Evolutionary conservation across 495 filamentous ascomycete species (phyloP).

Genomic region (Penicillium pulvis): DNA sequence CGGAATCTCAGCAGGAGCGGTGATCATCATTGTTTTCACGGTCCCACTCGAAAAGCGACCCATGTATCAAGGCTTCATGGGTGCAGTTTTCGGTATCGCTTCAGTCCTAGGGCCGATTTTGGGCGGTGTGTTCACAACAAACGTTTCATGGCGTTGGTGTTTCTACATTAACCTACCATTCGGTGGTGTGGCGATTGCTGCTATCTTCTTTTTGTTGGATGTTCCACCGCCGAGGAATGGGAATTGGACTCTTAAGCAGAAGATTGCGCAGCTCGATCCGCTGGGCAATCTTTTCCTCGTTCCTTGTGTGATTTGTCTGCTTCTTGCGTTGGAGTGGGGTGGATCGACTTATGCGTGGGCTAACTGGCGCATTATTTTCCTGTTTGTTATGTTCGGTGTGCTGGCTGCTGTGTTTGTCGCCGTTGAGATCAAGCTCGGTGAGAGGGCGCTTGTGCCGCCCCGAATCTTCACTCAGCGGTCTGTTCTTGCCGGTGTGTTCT

Average conservation of each 20-base stretch:
- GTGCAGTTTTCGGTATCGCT: constrained; percentile 54
- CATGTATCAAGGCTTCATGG: constrained; percentile 47
- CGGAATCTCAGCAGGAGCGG: constrained; percentile 46
- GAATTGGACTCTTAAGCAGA: constrained; percentile 31
- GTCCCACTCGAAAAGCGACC: constrained; percentile 57
- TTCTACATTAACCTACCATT: constrained; percentile 60
- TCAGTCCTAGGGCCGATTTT: constrained; percentile 49
- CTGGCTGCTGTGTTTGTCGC: constrained; percentile 27
- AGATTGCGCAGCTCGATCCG: constrained; percentile 36
- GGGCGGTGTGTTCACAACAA: constrained; percentile 29
- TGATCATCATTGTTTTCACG: constrained; percentile 58
- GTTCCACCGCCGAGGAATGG: constrained; percentile 30
- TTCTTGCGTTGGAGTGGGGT: constrained; percentile 46
- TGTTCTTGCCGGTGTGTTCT: constrained; percentile 17
- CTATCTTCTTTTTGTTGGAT: constrained; percentile 46
- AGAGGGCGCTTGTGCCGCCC: constrained; percentile 24
- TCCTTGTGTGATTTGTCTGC: constrained; percentile 31
- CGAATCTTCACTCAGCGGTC: constrained; percentile 8
- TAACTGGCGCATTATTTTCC: constrained; percentile 30
- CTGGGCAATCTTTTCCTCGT: constrained; percentile 30
- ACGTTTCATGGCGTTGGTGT: constrained; percentile 34
- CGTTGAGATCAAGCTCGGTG: constrained; percentile 18
- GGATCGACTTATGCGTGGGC: constrained; percentile 37
- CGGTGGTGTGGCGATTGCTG: constrained; percentile 38
- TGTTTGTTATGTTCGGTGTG: constrained; percentile 36